Evolutionary conservation across 768 basidiomycete genomes (phyloP).

Genomic region (Tulasnella sp.): DNA sequence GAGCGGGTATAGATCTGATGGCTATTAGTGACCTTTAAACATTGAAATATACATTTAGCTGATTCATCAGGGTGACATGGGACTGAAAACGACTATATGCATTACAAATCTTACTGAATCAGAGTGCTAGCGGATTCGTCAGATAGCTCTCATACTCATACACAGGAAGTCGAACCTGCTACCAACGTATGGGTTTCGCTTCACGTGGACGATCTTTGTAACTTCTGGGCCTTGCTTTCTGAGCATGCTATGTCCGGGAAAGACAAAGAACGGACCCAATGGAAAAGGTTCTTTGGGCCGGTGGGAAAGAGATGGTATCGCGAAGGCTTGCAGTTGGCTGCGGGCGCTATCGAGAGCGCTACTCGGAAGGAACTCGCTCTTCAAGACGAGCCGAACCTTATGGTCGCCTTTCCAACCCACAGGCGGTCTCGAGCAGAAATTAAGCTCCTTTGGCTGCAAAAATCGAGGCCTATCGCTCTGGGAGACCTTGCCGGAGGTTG

Average conservation of each 20-base stretch:
- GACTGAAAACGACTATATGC: no score
- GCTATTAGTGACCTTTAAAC: no score
- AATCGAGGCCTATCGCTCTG: constrained; percentile 10
- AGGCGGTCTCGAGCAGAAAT: constrained; percentile 37
- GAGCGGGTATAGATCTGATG: neutral
- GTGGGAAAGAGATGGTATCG: constrained; percentile 36
- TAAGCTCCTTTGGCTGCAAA: constrained; percentile 31
- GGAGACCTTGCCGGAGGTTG: neutral
- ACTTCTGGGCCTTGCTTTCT: constrained; percentile 40
- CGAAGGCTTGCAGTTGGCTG: constrained; percentile 26
- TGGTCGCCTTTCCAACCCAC: constrained; percentile 37
- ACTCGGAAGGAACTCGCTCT: constrained; percentile 11
- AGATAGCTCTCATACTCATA: constrained; percentile 33
- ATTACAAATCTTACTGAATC: no score
- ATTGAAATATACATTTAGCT: neutral
- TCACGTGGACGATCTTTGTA: constrained; percentile 40
- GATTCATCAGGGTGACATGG: no score
- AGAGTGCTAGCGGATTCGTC: no score
- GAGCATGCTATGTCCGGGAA: constrained; percentile 38
- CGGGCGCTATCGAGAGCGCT: constrained; percentile 13
- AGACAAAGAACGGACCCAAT: constrained; percentile 35
- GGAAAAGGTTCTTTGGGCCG: constrained; percentile 41
- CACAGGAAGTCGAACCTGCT: constrained; percentile 38
- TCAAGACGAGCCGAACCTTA: constrained; percentile 24
- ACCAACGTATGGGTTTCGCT: constrained; percentile 41